phyloP scores from a whole-genome alignment of 805 yeast genomes.

The Candida nanaspora region DNA sequence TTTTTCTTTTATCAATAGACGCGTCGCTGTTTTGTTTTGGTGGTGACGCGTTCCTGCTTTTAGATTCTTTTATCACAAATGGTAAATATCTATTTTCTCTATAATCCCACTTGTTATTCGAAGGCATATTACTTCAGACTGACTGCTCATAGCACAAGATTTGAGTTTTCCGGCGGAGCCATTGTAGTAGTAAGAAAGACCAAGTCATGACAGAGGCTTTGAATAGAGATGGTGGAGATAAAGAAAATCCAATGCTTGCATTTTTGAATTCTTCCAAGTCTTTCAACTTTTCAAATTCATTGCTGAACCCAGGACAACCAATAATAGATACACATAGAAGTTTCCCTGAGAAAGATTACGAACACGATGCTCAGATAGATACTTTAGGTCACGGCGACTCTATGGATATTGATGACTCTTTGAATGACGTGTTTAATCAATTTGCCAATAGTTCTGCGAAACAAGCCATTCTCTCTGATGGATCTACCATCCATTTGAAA shows the following conservation, averaged over 20 bases:
- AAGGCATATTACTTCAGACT: no score
- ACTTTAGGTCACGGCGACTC: no score
- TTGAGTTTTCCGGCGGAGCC: no score
- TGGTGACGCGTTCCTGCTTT: neutral
- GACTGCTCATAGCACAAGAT: no score
- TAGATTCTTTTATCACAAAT: no score
- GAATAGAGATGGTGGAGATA: neutral
- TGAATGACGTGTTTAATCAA: neutral
- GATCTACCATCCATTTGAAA: neutral
- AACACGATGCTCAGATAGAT: no score
- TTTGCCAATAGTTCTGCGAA: neutral
- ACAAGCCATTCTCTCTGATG: neutral
- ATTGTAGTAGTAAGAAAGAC: no score
- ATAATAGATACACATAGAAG: no score
- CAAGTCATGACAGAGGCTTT: neutral
- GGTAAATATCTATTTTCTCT: no score
- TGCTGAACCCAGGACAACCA: neutral
- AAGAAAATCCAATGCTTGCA: neutral
- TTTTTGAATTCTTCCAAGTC: neutral
- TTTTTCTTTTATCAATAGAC: neutral
- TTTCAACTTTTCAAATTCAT: neutral
- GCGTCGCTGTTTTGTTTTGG: neutral
- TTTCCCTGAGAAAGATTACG: no score
- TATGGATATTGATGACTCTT: neutral
- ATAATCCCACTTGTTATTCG: no score